These are phyloP conservation scores for Lomentospora prolificans DNA, from an alignment of 2,329 filamentous ascomycete genomes.

Conservation along the genomic window DNA sequence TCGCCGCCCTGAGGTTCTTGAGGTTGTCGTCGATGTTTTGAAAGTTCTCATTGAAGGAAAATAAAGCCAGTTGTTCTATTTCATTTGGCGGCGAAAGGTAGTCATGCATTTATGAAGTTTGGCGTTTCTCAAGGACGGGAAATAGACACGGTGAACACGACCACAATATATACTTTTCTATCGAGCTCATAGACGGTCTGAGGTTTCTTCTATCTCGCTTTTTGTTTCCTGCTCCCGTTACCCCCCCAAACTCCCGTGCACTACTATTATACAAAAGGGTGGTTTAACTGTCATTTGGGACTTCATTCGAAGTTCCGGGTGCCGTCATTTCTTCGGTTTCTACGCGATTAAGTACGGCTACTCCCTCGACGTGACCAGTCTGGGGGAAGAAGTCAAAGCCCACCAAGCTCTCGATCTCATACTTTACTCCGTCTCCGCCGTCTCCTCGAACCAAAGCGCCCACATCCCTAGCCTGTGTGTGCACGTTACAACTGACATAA, in stretches of 20 bases:
- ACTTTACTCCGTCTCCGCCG: constrained; percentile 35
- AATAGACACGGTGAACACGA: background rate
- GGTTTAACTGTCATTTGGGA: no score
- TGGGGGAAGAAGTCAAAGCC: constrained; percentile 99
- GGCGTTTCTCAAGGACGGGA: background rate
- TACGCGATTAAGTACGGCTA: constrained; percentile 52
- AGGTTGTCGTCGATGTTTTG: constrained; percentile 61
- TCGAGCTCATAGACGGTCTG: background rate
- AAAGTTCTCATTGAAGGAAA: constrained; percentile 47
- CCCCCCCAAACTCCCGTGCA: no score
- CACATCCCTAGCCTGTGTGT: constrained; percentile 91
- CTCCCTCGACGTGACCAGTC: constrained; percentile 60
- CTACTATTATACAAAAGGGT: background rate
- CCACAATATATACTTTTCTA: background rate
- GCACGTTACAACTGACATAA: constrained; percentile 96
- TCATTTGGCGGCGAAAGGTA: background rate
- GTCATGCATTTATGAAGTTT: background rate
- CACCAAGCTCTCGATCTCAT: constrained; percentile 80
- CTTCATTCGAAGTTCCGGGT: no score
- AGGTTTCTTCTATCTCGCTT: background rate
- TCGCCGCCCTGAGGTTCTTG: constrained; percentile 58
- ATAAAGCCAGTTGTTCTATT: background rate
- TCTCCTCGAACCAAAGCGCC: constrained; percentile 72
- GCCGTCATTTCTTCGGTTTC: constrained; percentile 16
- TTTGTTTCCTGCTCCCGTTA: background rate